Conservation (phyloP, 2,329 filamentous ascomycete species). For the Herpotrichia juniperi region DNA sequence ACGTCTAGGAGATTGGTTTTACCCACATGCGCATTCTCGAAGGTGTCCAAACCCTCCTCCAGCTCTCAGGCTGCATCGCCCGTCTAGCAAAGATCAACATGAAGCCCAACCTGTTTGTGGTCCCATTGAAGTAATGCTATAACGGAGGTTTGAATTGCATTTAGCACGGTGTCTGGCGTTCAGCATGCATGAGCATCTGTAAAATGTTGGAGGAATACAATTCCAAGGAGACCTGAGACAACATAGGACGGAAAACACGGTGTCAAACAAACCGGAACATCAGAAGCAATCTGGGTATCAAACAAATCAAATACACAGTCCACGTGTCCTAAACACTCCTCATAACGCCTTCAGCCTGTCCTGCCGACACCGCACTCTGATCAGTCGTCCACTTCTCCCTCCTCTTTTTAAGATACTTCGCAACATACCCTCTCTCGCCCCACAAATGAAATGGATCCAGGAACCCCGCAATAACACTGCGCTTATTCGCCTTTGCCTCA, state of each 20-base stretch:
- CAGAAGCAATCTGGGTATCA: too few relatives aligned
- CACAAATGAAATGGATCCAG: conserved; percentile 40
- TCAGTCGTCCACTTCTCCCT: background rate
- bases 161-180: conserved; percentile 42
- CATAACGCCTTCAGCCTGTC: background rate
- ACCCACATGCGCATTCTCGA: conserved; percentile 99
- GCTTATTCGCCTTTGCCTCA: conserved; percentile 34
- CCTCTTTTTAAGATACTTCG: conserved; percentile 26
- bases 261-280: too few relatives aligned
- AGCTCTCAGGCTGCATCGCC: conserved; percentile 90
- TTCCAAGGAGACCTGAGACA: too few relatives aligned
- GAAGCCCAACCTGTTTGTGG: conserved; percentile 80
- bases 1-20: conserved; percentile 81
- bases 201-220: too few relatives aligned
- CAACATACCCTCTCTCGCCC: conserved; percentile 35
- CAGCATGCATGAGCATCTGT: background rate
- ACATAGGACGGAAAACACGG: too few relatives aligned
- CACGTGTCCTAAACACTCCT: background rate
- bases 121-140: conserved; percentile 28
- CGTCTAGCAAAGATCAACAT: conserved; percentile 95
- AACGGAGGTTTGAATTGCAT: conserved; percentile 16
- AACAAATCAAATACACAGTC: background rate
- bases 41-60: conserved; percentile 91
- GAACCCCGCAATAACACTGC: conserved; percentile 20
- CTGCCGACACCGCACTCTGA: background rate